phyloP scores from a whole-genome alignment of 257 asterid genomes.

The Jaltomata sinuosa region DNA sequence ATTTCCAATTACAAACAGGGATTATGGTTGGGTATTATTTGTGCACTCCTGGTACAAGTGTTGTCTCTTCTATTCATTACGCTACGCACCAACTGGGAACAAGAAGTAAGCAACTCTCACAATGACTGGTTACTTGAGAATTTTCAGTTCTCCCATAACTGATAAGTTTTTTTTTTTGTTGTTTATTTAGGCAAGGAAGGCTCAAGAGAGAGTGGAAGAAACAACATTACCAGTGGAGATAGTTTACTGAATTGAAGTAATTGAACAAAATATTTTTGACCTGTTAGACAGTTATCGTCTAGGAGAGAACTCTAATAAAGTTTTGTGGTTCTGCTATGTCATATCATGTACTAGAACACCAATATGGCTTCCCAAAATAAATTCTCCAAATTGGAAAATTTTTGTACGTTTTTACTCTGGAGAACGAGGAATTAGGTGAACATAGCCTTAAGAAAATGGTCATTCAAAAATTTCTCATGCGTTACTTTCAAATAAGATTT shows the following conservation, averaged over 20 bases:
- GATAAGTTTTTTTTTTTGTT: not conserved
- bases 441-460: no score
- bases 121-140: not conserved
- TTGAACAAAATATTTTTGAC: not conserved
- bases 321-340: no score
- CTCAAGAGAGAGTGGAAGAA: not conserved
- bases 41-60: conserved; percentile 57
- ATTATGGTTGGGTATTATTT: conserved; percentile 55
- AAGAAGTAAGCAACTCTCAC: conserved; percentile 34
- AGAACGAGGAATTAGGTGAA: no score
- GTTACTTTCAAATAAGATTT: no score
- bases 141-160: not conserved
- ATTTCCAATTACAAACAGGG: conserved; percentile 26
- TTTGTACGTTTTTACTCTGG: no score
- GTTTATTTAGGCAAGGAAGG: not conserved
- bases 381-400: no score
- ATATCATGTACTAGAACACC: no score
- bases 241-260: not conserved
- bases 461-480: no score
- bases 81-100: conserved; percentile 42
- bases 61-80: conserved; percentile 28
- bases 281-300: not conserved
- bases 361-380: no score
- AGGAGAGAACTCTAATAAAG: no score
- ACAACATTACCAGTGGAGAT: not conserved